These are phyloP conservation scores for Scutellaria minor DNA, from an alignment of 257 asterid genomes.

Conservation along the genomic window DNA sequence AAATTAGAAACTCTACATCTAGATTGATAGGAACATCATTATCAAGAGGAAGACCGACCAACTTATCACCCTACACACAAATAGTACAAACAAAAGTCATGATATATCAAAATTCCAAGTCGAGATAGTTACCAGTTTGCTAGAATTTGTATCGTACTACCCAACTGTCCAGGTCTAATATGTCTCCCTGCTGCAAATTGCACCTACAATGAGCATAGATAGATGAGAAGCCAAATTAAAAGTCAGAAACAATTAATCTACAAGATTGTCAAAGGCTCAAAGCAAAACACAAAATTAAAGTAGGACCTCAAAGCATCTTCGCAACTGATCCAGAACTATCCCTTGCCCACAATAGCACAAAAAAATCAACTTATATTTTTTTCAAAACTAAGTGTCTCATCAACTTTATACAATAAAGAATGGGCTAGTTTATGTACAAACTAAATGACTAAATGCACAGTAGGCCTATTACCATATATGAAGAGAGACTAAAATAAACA, in stretches of 20 bases:
- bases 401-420: too few relatives aligned
- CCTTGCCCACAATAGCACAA: conserved; percentile 59
- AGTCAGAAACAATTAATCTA: conserved; percentile 8
- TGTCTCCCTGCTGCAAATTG: conserved; percentile 99
- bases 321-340: conserved; percentile 88
- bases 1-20: too few relatives aligned
- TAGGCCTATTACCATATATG: too few relatives aligned
- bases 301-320: conserved; percentile 94
- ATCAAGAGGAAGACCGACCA: background rate
- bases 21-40: too few relatives aligned
- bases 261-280: conserved; percentile 19
- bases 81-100: conserved; percentile 18
- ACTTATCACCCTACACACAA: conserved; percentile 1
- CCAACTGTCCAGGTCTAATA: conserved; percentile 88
- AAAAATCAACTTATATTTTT: conserved; percentile 24
- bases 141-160: conserved; percentile 71
- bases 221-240: conserved; percentile 28
- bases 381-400: too few relatives aligned
- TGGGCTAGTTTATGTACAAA: too few relatives aligned
- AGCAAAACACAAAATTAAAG: conserved; percentile 35
- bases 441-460: too few relatives aligned
- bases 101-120: conserved; percentile 3
- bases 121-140: conserved; percentile 62
- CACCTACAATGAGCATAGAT: conserved; percentile 58
- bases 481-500: too few relatives aligned